Conservation (phyloP, 164 flowering plant genomes). For the Sedum album region DNA sequence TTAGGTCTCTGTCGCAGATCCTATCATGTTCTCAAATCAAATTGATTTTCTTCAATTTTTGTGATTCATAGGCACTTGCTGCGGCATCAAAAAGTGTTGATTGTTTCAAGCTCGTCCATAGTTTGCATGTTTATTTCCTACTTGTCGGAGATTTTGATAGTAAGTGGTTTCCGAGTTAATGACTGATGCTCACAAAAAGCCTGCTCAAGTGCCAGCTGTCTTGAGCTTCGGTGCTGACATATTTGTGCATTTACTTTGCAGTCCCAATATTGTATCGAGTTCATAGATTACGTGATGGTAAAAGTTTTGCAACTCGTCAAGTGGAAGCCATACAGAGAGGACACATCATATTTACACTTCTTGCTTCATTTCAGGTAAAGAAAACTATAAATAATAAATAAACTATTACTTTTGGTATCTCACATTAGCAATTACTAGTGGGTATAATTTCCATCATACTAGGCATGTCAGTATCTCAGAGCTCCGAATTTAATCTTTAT, state of each 20-base stretch:
- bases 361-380: constrained; percentile 90
- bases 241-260: constrained; percentile 22
- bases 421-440: neutral
- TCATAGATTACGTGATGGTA: constrained; percentile 78
- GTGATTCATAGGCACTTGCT: constrained; percentile 69
- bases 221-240: neutral
- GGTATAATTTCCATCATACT: neutral
- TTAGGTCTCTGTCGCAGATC: neutral
- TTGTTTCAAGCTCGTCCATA: constrained; percentile 72
- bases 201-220: neutral
- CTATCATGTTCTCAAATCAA: neutral
- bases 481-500: neutral
- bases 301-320: constrained; percentile 79
- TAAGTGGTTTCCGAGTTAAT: constrained; percentile 28
- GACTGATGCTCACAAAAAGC: neutral
- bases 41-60: neutral
- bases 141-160: constrained; percentile 71
- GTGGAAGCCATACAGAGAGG: constrained; percentile 92
- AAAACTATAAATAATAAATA: too few species aligned
- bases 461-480: neutral
- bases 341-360: constrained; percentile 58
- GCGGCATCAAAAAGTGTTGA: constrained; percentile 97
- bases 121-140: constrained; percentile 81
- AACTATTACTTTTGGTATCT: neutral
- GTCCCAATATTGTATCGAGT: constrained; percentile 89